A percentile compares a stretch with the other conserved stretches of the same genome.
These are phyloP conservation scores for Heliocybe sulcata DNA, from an alignment of 1,284 basidiomycete genomes.

Conservation along the genomic window DNA sequence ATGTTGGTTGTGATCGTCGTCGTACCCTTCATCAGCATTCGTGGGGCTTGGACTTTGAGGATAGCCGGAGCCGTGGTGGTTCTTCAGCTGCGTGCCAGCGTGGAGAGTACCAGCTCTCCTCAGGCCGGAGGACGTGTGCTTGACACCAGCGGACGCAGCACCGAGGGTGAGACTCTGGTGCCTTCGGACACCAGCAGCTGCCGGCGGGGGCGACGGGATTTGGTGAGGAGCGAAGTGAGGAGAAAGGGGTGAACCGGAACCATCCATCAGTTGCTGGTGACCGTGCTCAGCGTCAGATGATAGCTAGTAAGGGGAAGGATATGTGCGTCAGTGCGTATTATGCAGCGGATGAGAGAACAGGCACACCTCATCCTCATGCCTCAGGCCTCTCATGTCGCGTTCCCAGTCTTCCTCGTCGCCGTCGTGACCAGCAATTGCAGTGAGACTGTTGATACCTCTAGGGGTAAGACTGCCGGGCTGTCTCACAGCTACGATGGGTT, in stretches of 20 bases:
- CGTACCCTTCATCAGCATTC: slow-evolving; percentile 51
- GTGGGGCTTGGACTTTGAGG: slow-evolving; percentile 37
- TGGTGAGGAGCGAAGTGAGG: slow-evolving; percentile 46
- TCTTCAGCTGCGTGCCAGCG: slow-evolving; percentile 12
- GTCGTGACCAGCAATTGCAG: slow-evolving; percentile 76
- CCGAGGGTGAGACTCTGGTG: slow-evolving; percentile 76
- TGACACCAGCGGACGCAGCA: slow-evolving; percentile 35
- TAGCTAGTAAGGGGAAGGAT: slow-evolving; percentile 7
- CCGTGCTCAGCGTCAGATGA: slow-evolving; percentile 30
- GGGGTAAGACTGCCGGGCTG: slow-evolving; percentile 58
- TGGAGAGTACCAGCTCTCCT: slow-evolving; percentile 74
- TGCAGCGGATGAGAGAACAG: background rate
- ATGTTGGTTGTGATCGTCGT: slow-evolving; percentile 38
- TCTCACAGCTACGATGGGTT: slow-evolving; percentile 39
- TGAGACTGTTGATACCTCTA: slow-evolving; percentile 71
- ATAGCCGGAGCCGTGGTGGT: slow-evolving; percentile 14
- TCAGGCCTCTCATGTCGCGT: slow-evolving; percentile 48
- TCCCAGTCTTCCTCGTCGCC: slow-evolving; percentile 84
- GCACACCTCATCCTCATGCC: slow-evolving; percentile 56
- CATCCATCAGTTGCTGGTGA: slow-evolving; percentile 24
- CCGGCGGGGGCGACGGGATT: slow-evolving; percentile 64
- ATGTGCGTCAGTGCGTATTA: background rate
- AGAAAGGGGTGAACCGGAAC: slow-evolving; percentile 49
- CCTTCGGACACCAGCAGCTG: slow-evolving; percentile 56
- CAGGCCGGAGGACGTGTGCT: slow-evolving; percentile 44